Evolutionary conservation across 257 asterid species (phyloP).

Genomic region (Hygrophila difformis): DNA sequence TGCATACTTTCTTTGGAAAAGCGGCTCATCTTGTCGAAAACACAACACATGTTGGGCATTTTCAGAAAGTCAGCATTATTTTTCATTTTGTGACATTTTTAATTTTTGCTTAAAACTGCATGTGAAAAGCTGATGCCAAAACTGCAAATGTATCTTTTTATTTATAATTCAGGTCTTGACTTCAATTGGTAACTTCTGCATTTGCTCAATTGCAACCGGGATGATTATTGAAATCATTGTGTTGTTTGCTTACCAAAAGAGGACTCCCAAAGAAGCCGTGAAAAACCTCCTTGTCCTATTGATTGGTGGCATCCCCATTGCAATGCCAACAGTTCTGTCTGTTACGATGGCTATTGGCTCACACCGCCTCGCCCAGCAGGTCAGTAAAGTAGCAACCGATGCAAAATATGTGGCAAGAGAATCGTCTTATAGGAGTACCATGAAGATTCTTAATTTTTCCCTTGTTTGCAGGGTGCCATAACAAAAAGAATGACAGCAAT

Average conservation of each 20-base stretch:
- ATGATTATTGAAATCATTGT: conserved; percentile 55
- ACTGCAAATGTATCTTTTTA: background rate
- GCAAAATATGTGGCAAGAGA: background rate
- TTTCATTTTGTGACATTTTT: background rate
- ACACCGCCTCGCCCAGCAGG: conserved; percentile 61
- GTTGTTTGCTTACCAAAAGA: conserved; percentile 45
- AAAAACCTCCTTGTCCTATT: conserved; percentile 61
- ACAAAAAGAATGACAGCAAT: conserved; percentile 88
- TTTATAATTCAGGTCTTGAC: conserved; percentile 47
- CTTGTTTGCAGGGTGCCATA: conserved; percentile 45
- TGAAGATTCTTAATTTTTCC: background rate
- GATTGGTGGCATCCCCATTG: conserved; percentile 79
- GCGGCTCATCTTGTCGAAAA: conserved; percentile 50
- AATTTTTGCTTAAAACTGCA: too few relatives aligned
- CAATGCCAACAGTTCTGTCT: conserved; percentile 77
- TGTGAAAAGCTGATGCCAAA: background rate
- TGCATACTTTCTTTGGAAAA: conserved; percentile 45
- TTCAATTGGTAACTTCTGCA: conserved; percentile 80
- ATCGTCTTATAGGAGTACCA: background rate
- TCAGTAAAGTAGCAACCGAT: background rate
- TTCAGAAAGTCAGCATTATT: conserved; percentile 27
- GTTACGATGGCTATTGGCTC: conserved; percentile 87
- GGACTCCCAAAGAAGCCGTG: conserved; percentile 47
- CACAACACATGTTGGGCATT: conserved; percentile 41
- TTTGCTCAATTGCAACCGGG: conserved; percentile 61